These are phyloP conservation scores for Cubamyces sp. DNA, from an alignment of 768 basidiomycete genomes.

Conservation along the genomic window DNA sequence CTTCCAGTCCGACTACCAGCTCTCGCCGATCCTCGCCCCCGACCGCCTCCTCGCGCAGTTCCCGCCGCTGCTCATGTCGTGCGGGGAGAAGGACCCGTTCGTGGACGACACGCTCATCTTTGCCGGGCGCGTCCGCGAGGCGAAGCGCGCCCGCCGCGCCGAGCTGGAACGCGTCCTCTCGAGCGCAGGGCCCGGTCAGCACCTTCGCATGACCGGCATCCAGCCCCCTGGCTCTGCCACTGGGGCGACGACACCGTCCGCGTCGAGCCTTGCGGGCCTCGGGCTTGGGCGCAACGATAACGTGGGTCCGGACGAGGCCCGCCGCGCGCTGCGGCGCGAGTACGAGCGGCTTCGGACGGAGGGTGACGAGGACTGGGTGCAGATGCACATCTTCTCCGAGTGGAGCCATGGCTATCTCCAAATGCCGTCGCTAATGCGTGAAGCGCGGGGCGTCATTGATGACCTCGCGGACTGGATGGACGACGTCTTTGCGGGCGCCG, in stretches of 20 bases:
- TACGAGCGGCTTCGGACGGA: slow-evolving; percentile 64
- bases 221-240: slow-evolving; percentile 4
- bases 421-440: slow-evolving; percentile 87
- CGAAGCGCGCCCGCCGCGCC: slow-evolving; percentile 80
- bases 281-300: slow-evolving; percentile 27
- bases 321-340: slow-evolving; percentile 56
- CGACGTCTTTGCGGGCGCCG: slow-evolving; percentile 57
- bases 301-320: slow-evolving; percentile 30
- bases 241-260: not conserved
- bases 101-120: slow-evolving; percentile 98
- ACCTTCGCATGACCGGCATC: slow-evolving; percentile 56
- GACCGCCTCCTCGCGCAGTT: slow-evolving; percentile 84
- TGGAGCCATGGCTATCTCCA: slow-evolving; percentile 98
- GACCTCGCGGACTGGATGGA: slow-evolving; percentile 93
- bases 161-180: slow-evolving; percentile 68
- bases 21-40: slow-evolving; percentile 94
- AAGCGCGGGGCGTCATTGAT: slow-evolving; percentile 77
- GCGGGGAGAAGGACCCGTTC: slow-evolving; percentile 92
- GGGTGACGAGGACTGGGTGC: slow-evolving; percentile 93
- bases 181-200: slow-evolving; percentile 64
- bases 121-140: slow-evolving; percentile 91
- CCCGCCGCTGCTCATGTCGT: slow-evolving; percentile 91
- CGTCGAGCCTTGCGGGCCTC: too few species aligned
- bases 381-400: slow-evolving; percentile 89
- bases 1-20: slow-evolving; percentile 92